Evolutionary conservation across 164 flowering plant species (phyloP).

Genomic region (Magnolia changhungtana): DNA sequence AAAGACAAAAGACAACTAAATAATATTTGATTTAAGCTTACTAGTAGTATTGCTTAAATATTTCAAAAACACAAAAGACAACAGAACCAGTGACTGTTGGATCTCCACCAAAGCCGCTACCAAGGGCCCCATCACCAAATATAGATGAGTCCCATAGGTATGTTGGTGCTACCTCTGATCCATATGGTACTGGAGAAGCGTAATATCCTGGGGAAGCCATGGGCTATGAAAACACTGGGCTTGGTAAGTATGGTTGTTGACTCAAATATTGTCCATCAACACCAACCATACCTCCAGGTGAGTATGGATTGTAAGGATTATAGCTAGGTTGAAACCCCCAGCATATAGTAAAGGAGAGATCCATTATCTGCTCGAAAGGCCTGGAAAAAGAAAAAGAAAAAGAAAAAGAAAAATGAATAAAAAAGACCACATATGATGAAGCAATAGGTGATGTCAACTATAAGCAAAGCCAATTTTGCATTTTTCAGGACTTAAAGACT

Average conservation of each 20-base stretch:
- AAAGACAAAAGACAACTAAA: too few relatives aligned
- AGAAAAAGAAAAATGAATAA: too few relatives aligned
- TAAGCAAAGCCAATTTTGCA: too few relatives aligned
- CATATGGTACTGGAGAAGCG: slow-evolving; percentile 32
- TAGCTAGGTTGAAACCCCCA: slow-evolving; percentile 42
- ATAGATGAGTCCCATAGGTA: slow-evolving; percentile 41
- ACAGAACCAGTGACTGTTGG: slow-evolving; percentile 19
- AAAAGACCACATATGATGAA: too few relatives aligned
- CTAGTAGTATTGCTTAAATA: too few relatives aligned
- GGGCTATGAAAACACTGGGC: slow-evolving; percentile 30
- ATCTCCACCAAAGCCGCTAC: slow-evolving; percentile 27
- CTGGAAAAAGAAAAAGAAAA: too few relatives aligned
- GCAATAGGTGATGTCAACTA: too few relatives aligned
- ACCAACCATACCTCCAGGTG: slow-evolving; percentile 34
- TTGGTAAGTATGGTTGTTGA: slow-evolving; percentile 34
- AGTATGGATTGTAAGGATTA: slow-evolving; percentile 29
- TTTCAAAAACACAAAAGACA: too few relatives aligned
- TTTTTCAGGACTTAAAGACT: too few relatives aligned
- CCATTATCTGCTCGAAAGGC: slow-evolving; percentile 55
- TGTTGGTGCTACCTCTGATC: slow-evolving; percentile 36
- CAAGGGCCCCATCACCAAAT: slow-evolving; percentile 29
- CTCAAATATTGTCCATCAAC: slow-evolving; percentile 44
- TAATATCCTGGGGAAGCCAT: slow-evolving; percentile 35
- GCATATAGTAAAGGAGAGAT: slow-evolving; percentile 34
- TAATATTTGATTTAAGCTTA: too few relatives aligned